Base-by-base conservation (phyloP, 495 filamentous ascomycete genomes). In the Neurospora sp. region DNA sequence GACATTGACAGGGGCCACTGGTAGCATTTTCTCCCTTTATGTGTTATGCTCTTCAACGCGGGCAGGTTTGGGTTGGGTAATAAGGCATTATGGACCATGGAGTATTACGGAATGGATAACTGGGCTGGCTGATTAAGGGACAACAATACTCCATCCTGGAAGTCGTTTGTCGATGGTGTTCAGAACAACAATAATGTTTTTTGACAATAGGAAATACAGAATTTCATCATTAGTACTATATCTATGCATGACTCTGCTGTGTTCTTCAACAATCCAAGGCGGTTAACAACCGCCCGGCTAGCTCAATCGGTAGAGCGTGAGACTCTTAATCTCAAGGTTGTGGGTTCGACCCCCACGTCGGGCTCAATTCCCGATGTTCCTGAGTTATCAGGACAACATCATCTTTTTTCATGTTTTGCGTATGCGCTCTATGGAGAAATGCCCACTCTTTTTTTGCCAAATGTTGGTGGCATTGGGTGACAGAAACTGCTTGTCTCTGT, bases 241-340 rank as follows among this genome's bases (percentile, higher is more conserved):
- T 65, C 6, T 8, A 4, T 18, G 53, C 53, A 18, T 65, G 27
- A 65, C 27, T 65, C 53, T 6, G 2, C 0, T 16, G 27, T 18
- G 1, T 65, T 27, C 14, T 35, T 65, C 53, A 65, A 65, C 27
- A 16, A 35, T 31, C 22, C 27, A 61, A 61, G 53, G 53, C 53
- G 53, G 53, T 61, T 61, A 61, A 61, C 12, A 35, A 14, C 53
- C 53, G 79, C 79, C 79, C 78, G 81, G 88, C 88, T 91, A 91
- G 89, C 89, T 91, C 89, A 91, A 91, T 91, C 89, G 89, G 89
- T 90, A 91, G 89, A 91, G 90, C 90, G 89, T 91, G 87, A 90
- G 89, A 91, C 89, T 91, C 89, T 91, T 91, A 91, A 89, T 47
- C 44, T 47, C 44, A 47, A 47, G 44, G 44, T 47, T 47, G 44